Evolutionary conservation across 1,284 basidiomycete species (phyloP), one percentile per base, ranked within the genome.

Genomic region (Moesziomyces sp.): DNA sequence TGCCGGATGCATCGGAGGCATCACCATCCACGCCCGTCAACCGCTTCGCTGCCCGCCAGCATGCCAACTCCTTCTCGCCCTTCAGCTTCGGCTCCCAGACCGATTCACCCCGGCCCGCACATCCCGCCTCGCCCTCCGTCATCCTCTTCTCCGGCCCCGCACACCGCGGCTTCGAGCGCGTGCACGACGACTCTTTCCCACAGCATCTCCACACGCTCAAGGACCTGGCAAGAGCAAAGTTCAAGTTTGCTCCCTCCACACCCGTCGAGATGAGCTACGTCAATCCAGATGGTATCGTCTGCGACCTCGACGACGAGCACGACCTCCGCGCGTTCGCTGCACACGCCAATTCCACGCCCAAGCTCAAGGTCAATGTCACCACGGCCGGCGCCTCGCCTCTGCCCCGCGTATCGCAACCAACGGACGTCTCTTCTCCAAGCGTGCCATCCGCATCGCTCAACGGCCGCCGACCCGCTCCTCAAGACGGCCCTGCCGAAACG

Each of bases 311-410:
- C 21, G 77, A 79, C 42, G 59, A 63, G 18, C 54, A 75, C 35
- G 77, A 79, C 45, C 65, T 79, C 24, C 62, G 60, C 23, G 77
- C 77, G 3, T 60, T 79, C 30, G 72, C 60, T 18, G 65, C 63
- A 14, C 69, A 77, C 54, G 77, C 77, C 9, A 58, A 63, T 21
- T 46, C 65, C 33, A 57, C 61, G 18, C 55, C 52, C 13, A 69
- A 63, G 33, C 60, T 77, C 44, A 68, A 58, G 18, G 56, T 79
- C 26, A 52, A 61, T 19, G 68, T 76, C 45, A 56, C 49, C 21
- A 54, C 61, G 3, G 47, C 60, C 13, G 48, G 43, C 19, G 28
- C 35, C 21, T 3, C 21, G 21, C 13, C 21, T 9, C 16, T n/a
- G 19, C 10, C 14, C 13, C 23, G 18, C n/a, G 3, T n/a, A 2